Percentiles rank a stretch among this genome's conserved stretches.
phyloP scores from a whole-genome alignment of 139 green algal species.

The Chlorella vulgaris region DNA sequence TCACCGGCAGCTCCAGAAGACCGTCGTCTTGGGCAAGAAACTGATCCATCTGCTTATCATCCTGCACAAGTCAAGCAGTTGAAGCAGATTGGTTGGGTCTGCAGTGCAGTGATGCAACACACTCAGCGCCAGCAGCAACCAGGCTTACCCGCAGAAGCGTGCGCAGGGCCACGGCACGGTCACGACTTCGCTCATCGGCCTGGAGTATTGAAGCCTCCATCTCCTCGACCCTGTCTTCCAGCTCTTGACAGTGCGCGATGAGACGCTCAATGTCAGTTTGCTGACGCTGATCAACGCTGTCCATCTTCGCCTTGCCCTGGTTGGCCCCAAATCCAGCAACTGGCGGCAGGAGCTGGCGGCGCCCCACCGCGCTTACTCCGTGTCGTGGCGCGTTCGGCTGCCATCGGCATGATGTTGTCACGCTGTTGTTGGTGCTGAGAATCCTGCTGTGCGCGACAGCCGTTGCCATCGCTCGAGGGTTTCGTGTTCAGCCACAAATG shows the following conservation, averaged over 20 bases:
- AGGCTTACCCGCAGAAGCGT: constrained; percentile 10
- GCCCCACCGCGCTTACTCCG: too few relatives aligned
- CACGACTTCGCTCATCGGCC: background rate
- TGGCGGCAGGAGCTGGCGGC: too few relatives aligned
- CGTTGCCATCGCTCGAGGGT: too few relatives aligned
- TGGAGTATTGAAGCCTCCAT: constrained; percentile 15
- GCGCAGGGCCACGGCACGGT: constrained; percentile 26
- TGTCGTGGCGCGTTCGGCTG: too few relatives aligned
- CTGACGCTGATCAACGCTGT: background rate
- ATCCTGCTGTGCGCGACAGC: too few relatives aligned
- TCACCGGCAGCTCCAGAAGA: background rate
- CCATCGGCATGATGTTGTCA: too few relatives aligned
- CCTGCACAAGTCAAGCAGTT: too few relatives aligned
- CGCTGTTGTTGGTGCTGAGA: too few relatives aligned
- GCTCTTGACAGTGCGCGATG: background rate
- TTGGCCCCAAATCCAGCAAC: background rate
- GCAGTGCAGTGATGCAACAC: too few relatives aligned
- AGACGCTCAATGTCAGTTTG: background rate
- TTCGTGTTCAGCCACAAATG: too few relatives aligned
- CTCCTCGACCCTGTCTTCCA: constrained; percentile 14
- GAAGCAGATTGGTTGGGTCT: too few relatives aligned
- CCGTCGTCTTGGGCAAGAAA: constrained; percentile 7
- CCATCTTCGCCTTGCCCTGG: background rate
- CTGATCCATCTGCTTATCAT: background rate
- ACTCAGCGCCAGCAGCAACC: too few relatives aligned